A percentile compares a stretch with the other conserved stretches of the same genome.
Evolutionary conservation across 2,329 filamentous ascomycete genomes (phyloP).

Genomic region (Alternaria sp.): DNA sequence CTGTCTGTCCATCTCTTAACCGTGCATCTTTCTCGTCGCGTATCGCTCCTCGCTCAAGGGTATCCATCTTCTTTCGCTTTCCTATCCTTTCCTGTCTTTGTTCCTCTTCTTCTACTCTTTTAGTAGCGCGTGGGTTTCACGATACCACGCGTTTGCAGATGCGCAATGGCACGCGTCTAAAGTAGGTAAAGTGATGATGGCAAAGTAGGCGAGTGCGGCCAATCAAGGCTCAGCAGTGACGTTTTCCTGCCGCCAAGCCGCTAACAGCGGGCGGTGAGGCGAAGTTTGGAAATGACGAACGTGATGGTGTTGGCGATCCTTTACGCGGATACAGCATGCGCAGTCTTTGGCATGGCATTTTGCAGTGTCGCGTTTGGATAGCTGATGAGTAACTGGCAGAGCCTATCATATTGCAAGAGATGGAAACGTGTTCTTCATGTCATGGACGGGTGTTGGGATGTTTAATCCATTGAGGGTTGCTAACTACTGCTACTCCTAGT

Average conservation of each 20-base stretch:
- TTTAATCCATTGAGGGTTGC: too few species aligned
- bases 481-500: not conserved
- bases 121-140: not conserved
- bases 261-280: not conserved
- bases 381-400: too few species aligned
- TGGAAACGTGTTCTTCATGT: too few species aligned
- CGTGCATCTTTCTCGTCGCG: not conserved
- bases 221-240: not conserved
- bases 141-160: not conserved
- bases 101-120: not conserved
- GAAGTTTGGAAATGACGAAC: not conserved
- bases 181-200: not conserved
- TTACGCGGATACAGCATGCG: too few species aligned
- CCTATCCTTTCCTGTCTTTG: not conserved
- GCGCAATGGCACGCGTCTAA: not conserved
- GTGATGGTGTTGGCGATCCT: not conserved
- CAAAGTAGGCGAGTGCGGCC: not conserved
- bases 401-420: too few species aligned
- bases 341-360: too few species aligned
- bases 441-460: too few species aligned
- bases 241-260: not conserved
- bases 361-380: too few species aligned
- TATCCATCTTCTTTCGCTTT: slow-evolving; percentile 12
- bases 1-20: not conserved
- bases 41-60: slow-evolving; percentile 19